Percentiles rank a stretch among this genome's conserved stretches.
These are phyloP conservation scores for Pyrenochaeta sp. DNA, from an alignment of 2,329 filamentous ascomycete species.

Conservation along the genomic window DNA sequence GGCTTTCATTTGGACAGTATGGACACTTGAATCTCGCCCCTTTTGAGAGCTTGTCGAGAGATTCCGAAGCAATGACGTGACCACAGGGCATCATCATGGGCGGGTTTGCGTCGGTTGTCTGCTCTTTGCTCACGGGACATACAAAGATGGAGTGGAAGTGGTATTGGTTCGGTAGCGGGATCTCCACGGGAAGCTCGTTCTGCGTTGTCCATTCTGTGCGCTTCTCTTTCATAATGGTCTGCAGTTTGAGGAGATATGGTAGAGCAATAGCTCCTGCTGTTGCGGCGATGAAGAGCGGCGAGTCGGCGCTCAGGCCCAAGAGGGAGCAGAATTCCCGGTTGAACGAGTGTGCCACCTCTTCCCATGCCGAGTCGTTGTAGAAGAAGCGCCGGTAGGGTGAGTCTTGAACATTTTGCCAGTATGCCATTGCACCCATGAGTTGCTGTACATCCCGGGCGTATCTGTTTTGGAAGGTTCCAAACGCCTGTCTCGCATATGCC, in stretches of 20 bases:
- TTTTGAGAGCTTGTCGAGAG: slow-evolving; percentile 80
- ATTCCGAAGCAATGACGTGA: slow-evolving; percentile 90
- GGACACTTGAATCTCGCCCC: slow-evolving; percentile 89
- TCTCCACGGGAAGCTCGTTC: slow-evolving; percentile 85
- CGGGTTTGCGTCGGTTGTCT: slow-evolving; percentile 90
- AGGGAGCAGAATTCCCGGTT: slow-evolving; percentile 94
- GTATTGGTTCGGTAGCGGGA: slow-evolving; percentile 69
- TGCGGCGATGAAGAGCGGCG: slow-evolving; percentile 89
- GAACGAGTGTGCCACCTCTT: slow-evolving; percentile 86
- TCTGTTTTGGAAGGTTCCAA: slow-evolving; percentile 75
- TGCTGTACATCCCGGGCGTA: slow-evolving; percentile 83
- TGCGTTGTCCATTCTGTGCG: slow-evolving; percentile 94
- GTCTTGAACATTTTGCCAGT: slow-evolving; percentile 73
- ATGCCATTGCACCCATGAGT: slow-evolving; percentile 83
- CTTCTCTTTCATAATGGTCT: slow-evolving; percentile 85
- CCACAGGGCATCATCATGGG: slow-evolving; percentile 97
- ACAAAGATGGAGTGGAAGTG: slow-evolving; percentile 96
- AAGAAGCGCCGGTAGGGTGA: slow-evolving; percentile 87
- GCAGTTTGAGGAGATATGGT: slow-evolving; percentile 87
- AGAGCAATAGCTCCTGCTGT: slow-evolving; percentile 93
- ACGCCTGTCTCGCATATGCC: slow-evolving; percentile 77
- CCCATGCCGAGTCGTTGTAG: slow-evolving; percentile 77
- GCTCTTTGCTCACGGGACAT: slow-evolving; percentile 95
- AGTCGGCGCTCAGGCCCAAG: slow-evolving; percentile 87
- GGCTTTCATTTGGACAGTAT: slow-evolving; percentile 89